phyloP scores from a whole-genome alignment of 768 basidiomycete species.

The Mycena galopus region DNA sequence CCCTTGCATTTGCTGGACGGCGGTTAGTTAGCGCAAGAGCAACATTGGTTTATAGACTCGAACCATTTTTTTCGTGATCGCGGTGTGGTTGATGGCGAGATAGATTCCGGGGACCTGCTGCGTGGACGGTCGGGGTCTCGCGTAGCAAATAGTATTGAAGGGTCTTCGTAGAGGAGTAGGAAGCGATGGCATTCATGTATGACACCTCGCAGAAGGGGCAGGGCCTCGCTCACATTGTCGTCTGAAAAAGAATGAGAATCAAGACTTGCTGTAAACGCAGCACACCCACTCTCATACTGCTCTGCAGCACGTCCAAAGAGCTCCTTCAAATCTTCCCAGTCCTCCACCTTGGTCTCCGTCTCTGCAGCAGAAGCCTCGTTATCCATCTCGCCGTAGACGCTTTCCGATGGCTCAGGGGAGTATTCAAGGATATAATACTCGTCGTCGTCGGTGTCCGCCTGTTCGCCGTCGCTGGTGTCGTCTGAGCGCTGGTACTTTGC shows the following conservation, averaged over 20 bases:
- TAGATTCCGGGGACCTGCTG: constrained; percentile 31
- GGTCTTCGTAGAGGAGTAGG: constrained; percentile 66
- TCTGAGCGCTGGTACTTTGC: constrained; percentile 28
- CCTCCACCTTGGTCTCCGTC: constrained; percentile 50
- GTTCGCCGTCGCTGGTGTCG: constrained; percentile 24
- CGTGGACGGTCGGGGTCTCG: constrained; percentile 36
- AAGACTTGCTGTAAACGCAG: not conserved
- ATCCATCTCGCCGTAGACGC: constrained; percentile 17
- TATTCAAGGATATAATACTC: constrained; percentile 28
- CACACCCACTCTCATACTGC: constrained; percentile 67
- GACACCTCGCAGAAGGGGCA: constrained; percentile 71
- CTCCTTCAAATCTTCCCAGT: constrained; percentile 79
- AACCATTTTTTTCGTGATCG: constrained; percentile 32
- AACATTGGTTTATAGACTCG: not conserved
- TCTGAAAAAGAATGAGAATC: constrained; percentile 42
- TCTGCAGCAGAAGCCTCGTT: not conserved
- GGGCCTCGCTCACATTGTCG: constrained; percentile 61
- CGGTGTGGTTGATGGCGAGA: constrained; percentile 15
- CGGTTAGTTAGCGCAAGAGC: constrained; percentile 22
- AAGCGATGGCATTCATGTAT: constrained; percentile 80
- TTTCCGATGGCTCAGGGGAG: constrained; percentile 9
- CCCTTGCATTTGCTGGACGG: constrained; percentile 49
- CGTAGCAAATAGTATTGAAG: constrained; percentile 60
- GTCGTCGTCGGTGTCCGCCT: constrained; percentile 16
- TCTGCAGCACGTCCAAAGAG: constrained; percentile 69